Conservation (phyloP, 257 asterid genomes). For the Petunia secreta region DNA sequence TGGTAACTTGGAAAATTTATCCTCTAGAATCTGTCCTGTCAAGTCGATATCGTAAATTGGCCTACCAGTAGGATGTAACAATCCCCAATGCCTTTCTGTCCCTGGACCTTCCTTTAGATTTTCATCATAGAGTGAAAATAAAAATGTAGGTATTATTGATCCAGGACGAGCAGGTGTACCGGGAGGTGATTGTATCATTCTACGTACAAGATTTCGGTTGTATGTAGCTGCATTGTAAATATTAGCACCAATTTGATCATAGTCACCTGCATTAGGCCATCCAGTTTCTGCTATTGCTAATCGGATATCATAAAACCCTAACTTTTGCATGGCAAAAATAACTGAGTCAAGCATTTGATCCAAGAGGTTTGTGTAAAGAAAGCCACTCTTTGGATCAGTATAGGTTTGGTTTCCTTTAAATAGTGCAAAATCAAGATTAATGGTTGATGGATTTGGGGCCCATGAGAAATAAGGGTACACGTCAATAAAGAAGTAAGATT, state of each 20-base stretch:
- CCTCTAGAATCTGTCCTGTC: conserved; percentile 39
- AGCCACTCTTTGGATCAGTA: conserved; percentile 52
- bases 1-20: conserved; percentile 33
- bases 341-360: conserved; percentile 79
- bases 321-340: conserved; percentile 55
- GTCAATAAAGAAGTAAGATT: conserved; percentile 59
- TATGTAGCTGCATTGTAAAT: conserved; percentile 68
- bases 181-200: conserved; percentile 43
- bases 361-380: conserved; percentile 58
- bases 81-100: conserved; percentile 81
- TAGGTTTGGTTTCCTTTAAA: conserved; percentile 38
- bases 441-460: conserved; percentile 46
- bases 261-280: conserved; percentile 82
- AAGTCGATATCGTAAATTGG: conserved; percentile 69
- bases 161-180: conserved; percentile 87
- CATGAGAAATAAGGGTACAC: conserved; percentile 67
- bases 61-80: conserved; percentile 45
- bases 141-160: conserved; percentile 51
- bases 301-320: conserved; percentile 46
- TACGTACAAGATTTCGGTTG: conserved; percentile 52
- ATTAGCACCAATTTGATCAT: conserved; percentile 70
- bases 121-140: conserved; percentile 69
- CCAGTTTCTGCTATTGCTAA: conserved; percentile 72
- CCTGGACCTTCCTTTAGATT: conserved; percentile 61
- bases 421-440: conserved; percentile 58